Evolutionary conservation across 768 basidiomycete genomes (phyloP), one percentile per base, ranked within the genome.

Genomic region (Mrakia hoshinonis): DNA sequence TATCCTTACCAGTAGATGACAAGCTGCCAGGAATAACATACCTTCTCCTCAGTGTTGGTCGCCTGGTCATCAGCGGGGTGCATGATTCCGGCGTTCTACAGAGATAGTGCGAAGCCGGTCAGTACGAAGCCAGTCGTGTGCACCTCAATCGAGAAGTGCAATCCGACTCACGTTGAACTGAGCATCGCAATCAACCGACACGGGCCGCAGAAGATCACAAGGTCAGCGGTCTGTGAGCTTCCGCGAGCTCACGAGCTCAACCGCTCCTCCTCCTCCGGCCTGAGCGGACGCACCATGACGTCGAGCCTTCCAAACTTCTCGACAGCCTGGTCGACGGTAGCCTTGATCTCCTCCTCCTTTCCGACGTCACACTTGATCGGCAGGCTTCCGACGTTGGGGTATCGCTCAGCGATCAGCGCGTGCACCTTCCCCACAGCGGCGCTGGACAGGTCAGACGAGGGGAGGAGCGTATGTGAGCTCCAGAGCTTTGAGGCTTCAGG

Each of bases 1-100:
- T 34, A 51, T 51, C 31, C 29, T 7, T 5, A 1, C 12, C 31
- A 34, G 29, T 31, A 12, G 4, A 22, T 61, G 31, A 22, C 20
- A 15, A 12, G 54, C n/a, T 26, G 26, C 26, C 26, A 31, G 34
- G 54, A 15, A 26, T 55, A 15, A 4, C 58, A 31, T 3, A 61
- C 58, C 58, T 61, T 85, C 81, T 99, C 96, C 78, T 95, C 92
- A 22, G 96, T 99, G 79, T 92, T 95, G 77, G 97, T 82, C 15
- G 95, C 96, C 49, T 92, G 88, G 78, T 96, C 95, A 76, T 99
- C 95, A 12, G 83, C 86, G 22, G 92, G 87, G 78, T 97, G 96
- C 96, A 99, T 99, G 77, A 99, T 95, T n/a, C 95, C 94, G 87
- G 74, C 63, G 38, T 31, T 64, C 55, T 70, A 49, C 5, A 69